These are phyloP conservation scores for Scortechinia acanthostroma DNA, from an alignment of 2,329 filamentous ascomycete species.

Conservation along the genomic window DNA sequence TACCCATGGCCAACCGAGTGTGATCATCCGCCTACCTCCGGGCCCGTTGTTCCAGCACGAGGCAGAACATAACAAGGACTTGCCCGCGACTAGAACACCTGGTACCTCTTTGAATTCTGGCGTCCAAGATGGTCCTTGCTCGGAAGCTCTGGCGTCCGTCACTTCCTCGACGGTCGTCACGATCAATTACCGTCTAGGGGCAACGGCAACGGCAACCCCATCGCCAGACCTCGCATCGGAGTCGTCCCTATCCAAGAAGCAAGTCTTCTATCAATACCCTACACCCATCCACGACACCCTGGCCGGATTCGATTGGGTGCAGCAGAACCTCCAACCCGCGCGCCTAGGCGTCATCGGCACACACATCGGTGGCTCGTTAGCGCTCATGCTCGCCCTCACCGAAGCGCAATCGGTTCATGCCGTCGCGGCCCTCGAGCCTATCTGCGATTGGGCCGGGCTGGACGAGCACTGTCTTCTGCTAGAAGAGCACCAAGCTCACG, in stretches of 20 bases:
- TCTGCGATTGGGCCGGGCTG: conserved; percentile 26
- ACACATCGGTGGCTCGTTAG: conserved; percentile 27
- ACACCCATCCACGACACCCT: conserved; percentile 26
- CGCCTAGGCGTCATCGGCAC: conserved; percentile 19
- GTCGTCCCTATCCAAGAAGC: too few relatives aligned
- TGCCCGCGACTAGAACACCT: too few relatives aligned
- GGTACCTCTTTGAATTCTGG: too few relatives aligned
- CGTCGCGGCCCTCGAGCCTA: conserved; percentile 19
- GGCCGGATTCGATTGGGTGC: conserved; percentile 25
- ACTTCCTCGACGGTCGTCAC: conserved; percentile 24
- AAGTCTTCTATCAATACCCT: conserved; percentile 18
- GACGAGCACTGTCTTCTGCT: conserved; percentile 24
- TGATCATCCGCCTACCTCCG: conserved; percentile 24
- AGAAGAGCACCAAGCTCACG: conserved; percentile 1
- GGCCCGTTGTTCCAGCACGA: conserved; percentile 17
- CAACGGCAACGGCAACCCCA: background rate
- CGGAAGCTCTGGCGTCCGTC: conserved; percentile 16
- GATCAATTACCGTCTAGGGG: conserved; percentile 27
- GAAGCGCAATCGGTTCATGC: conserved; percentile 20
- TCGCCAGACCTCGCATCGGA: background rate
- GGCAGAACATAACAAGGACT: background rate
- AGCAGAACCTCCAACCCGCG: conserved; percentile 15
- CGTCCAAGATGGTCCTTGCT: too few relatives aligned
- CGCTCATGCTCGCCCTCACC: conserved; percentile 29
- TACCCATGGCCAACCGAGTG: conserved; percentile 10